Evolutionary conservation across 2,329 filamentous ascomycete genomes (phyloP), one percentile per base, ranked within the genome.

Genomic region (Lasiodiplodia sp.): DNA sequence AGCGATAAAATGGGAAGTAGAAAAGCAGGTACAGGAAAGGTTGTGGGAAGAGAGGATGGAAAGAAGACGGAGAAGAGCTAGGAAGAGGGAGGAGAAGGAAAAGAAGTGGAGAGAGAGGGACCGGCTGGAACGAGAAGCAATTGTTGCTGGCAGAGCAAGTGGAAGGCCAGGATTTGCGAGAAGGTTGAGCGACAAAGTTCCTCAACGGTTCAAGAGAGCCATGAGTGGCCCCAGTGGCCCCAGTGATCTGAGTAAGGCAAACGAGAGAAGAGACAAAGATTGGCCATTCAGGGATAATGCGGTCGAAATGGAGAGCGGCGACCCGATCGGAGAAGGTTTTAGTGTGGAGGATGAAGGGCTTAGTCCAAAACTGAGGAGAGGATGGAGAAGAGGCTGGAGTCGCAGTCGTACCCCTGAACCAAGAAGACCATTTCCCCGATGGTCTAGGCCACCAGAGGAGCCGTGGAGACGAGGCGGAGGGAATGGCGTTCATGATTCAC

Each of bases 41-140:
- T 23, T 63, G 40, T 23, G 18, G 25, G 58, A 63, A 44, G 58
- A 63, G 58, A 31, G 18, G 18, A 37, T 63, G 40, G 58, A 63
- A 28, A 63, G 58, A 11, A 31, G 28, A 8, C 34, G 58, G 28
- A 25, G 44, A 28, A 49, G 44, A 44, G 58, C 25, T 28, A 51
- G 40, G 40, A 63, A 51, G 58, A 63, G 40, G 58, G 58, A 63
- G 40, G 44, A 51, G 40, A 49, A 51, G 16, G 40, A 51, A 6
- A 63, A 44, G 44, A 49, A 40, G 44, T 49, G 44, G 58, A 63
- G 58, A n/a, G 44, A 51, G 44, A 49, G 58, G 21, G 58, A 63
- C 14, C 38, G 58, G n/a, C 8, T 49, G 28, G 58, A 63, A 10
- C 51, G 58, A 25, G 58, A 63, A 28, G 18, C 16, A 12, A 28